phyloP scores from a whole-genome alignment of 495 filamentous ascomycete genomes.

The Jackrogersella multiformis region DNA sequence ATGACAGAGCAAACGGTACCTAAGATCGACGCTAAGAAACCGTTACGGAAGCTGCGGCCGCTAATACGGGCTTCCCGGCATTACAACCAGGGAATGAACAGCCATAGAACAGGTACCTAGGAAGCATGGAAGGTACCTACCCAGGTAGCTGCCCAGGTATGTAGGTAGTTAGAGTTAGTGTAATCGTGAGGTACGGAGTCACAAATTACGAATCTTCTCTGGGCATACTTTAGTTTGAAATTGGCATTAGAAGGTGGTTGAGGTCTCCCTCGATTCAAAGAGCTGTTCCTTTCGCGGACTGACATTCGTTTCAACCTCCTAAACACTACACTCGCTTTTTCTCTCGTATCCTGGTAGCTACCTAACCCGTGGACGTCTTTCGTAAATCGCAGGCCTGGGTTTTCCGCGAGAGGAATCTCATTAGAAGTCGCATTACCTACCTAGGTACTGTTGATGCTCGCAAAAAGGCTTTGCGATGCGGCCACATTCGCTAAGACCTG shows the following conservation, averaged over 20 bases:
- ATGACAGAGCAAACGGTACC: slow-evolving; percentile 8
- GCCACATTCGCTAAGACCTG: slow-evolving; percentile 28
- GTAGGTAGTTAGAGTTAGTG: too few relatives aligned
- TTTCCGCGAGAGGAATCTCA: slow-evolving; percentile 13
- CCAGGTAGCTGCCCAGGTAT: too few relatives aligned
- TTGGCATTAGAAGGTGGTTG: slow-evolving; percentile 12
- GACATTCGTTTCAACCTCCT: slow-evolving; percentile 28
- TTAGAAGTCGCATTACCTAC: slow-evolving; percentile 3
- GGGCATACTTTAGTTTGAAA: neutral
- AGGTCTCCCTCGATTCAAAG: slow-evolving; percentile 5
- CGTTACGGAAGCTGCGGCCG: slow-evolving; percentile 26
- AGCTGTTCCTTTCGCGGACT: slow-evolving; percentile 5
- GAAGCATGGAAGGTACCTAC: too few relatives aligned
- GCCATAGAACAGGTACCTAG: neutral
- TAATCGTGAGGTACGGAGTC: neutral
- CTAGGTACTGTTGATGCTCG: slow-evolving; percentile 12
- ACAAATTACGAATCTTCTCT: slow-evolving; percentile 2
- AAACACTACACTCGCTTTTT: slow-evolving; percentile 20
- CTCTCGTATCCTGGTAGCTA: too few relatives aligned
- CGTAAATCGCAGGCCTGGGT: neutral
- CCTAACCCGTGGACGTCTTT: neutral
- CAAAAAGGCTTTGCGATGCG: slow-evolving; percentile 33
- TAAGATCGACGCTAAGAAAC: slow-evolving; percentile 29
- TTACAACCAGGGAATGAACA: slow-evolving; percentile 29
- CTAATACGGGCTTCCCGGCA: slow-evolving; percentile 29